Conservation (phyloP, 306 rosid species). For the Pyrus communis region DNA sequence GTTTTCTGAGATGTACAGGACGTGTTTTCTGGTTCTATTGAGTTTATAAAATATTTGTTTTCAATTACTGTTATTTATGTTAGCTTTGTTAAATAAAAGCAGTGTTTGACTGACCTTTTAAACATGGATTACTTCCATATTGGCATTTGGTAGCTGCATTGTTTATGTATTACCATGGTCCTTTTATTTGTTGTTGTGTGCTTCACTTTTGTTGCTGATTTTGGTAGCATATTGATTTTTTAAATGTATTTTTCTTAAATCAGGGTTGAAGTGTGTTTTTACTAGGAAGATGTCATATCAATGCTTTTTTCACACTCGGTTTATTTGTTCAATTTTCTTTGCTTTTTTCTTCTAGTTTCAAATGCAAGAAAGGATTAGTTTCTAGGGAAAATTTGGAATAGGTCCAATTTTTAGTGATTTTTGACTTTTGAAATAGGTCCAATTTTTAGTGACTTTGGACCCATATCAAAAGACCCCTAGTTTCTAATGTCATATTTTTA, state of each 20-base stretch:
- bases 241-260: background rate
- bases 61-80: background rate
- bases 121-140: background rate
- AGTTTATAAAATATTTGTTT: no score
- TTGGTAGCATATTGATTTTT: background rate
- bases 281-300: conserved; percentile 56
- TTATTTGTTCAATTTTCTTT: no score
- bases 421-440: no score
- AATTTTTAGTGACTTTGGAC: no score
- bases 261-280: conserved; percentile 37
- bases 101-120: background rate
- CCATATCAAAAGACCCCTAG: no score
- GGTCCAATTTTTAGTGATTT: no score
- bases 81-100: background rate
- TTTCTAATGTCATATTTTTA: no score
- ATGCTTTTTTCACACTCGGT: background rate
- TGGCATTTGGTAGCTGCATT: background rate
- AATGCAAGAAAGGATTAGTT: no score
- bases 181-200: background rate
- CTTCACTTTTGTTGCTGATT: background rate
- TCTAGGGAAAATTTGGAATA: no score
- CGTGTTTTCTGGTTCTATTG: background rate
- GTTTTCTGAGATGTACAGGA: background rate
- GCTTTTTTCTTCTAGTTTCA: no score
- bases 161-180: background rate